Base-by-base conservation (phyloP, 148 eudicot genomes). In the Vaccinium corymbosum region DNA sequence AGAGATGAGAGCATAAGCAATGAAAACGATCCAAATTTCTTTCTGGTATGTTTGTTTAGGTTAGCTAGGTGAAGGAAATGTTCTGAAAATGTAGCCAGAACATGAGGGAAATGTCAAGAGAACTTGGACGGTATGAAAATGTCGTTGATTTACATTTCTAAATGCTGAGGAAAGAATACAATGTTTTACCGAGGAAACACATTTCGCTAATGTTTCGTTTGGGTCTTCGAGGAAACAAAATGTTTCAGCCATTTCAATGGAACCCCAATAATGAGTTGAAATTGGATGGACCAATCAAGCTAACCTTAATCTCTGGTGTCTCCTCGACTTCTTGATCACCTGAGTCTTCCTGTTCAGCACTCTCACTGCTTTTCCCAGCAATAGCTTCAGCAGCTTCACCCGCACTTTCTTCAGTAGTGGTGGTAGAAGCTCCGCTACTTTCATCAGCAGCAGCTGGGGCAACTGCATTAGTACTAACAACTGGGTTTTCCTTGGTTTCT, bases 251-350 rank as follows among this genome's bases (percentile, higher is more conserved):
- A 68, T 68, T 27, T 68, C 38, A 27, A 27, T 32, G 15, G 73
- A 22, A 22, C 12, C 5, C 35, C 38, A 17, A n/a, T 19, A 22
- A 76, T 46, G 52, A n/a, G 14, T 22, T 81, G 32, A 46, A 51
- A 29, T 42, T 32, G 61, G 7, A 85, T 52, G 57, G n/a, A 22
- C 62, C n/a, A 74, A 10, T 15, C 61, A 85, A 66, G 56, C 82
- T 17, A 76, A 95, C 98, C 97, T 93, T 95, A 48, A 95, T 83
- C 86, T 91, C 94, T 73, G 93, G 92, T 49, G 90, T 48, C 85
- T 91, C 92, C 50, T 92, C 98, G 85, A 83, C 88, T 53, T 91
- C 93, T 78, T 88, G 88, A 79, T 84, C 85, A 7, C 57, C 91
- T n/a, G 88, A 53, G 61, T 20, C 84, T 86, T 89, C 94, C 61